Base-by-base conservation (phyloP, 2,329 filamentous ascomycete species). In the Cercospora beticola region DNA sequence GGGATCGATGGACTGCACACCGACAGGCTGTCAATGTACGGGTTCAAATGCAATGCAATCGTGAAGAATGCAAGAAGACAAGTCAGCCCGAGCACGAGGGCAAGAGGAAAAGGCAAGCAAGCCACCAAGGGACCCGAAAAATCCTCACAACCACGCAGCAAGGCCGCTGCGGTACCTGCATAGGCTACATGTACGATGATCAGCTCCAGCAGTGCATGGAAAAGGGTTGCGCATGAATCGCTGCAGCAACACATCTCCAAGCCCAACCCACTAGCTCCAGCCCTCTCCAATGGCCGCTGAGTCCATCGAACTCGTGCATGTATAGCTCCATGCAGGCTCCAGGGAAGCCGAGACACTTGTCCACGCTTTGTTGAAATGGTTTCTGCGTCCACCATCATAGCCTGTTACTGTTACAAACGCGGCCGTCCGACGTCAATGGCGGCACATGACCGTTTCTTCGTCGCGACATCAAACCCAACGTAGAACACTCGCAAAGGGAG, bases 121-220 rank as follows among this genome's bases (percentile, higher is more conserved):
- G 28, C 23, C 28, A 28, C 5, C 28, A 31, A 31, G 23, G 46
- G n/a, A 52, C 46, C 18, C 46, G 46, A 23, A 52, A 23, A 52
- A 26, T 52, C 46, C 46, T 52, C 46, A 52, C 36, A 43, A 43
- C 36, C 16, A 43, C 36, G 16, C 36, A 43, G 36, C 36, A 43
- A 43, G 36, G 16, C 26, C 49, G 18, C 9, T 43, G 36, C 26
- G 59, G 64, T 36, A 65, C 63, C 46, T 56, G 63, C 33, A 57
- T 59, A 46, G 67, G 46, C 67, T 65, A 66, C 63, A 66, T 68
- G 67, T 64, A 66, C 62, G 59, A 43, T 36, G 59, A 68, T 66
- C 59, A 66, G 54, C 54, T 36, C 56, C 33, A 60, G 64, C 67
- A 68, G 43, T 14, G 43, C 43, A 49, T 23, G 43, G 43, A 16